Conservation (phyloP, 805 yeast genomes). For the Lipomyces mesembrius region DNA sequence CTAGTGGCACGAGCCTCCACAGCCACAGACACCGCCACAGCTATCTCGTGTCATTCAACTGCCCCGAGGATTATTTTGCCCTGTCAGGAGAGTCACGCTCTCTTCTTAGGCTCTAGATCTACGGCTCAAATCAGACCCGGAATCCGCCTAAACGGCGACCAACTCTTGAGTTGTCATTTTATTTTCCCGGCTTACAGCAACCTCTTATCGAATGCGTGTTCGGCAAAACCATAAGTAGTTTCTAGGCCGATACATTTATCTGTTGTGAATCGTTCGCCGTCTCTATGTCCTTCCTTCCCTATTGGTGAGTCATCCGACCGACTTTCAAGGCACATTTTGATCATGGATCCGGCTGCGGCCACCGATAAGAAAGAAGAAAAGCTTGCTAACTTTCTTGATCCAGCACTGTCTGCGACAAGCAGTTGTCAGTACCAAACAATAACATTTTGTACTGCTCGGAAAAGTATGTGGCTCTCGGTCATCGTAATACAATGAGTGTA, state of each 20-base stretch:
- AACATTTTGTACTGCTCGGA: slow-evolving; percentile 30
- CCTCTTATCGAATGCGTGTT: not conserved
- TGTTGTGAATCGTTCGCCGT: not conserved
- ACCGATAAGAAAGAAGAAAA: not conserved
- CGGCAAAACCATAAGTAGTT: not conserved
- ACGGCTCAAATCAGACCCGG: not conserved
- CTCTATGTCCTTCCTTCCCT: slow-evolving; percentile 28
- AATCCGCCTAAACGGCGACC: not conserved
- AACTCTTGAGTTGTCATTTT: no score
- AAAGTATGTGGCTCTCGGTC: slow-evolving; percentile 7
- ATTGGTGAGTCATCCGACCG: slow-evolving; percentile 20
- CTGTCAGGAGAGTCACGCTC: not conserved
- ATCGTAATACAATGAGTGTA: no score
- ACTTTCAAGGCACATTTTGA: not conserved
- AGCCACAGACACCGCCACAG: not conserved
- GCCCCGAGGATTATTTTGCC: not conserved
- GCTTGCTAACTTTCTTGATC: not conserved
- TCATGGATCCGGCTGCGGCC: not conserved
- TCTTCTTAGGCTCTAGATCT: no score
- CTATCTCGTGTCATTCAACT: not conserved
- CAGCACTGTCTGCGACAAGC: slow-evolving; percentile 31
- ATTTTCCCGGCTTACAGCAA: not conserved
- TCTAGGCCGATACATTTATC: not conserved
- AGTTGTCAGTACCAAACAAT: slow-evolving; percentile 19
- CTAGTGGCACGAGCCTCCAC: not conserved